Evolutionary conservation across 2,329 filamentous ascomycete genomes (phyloP).

Genomic region (Neoarthrinium moseri): DNA sequence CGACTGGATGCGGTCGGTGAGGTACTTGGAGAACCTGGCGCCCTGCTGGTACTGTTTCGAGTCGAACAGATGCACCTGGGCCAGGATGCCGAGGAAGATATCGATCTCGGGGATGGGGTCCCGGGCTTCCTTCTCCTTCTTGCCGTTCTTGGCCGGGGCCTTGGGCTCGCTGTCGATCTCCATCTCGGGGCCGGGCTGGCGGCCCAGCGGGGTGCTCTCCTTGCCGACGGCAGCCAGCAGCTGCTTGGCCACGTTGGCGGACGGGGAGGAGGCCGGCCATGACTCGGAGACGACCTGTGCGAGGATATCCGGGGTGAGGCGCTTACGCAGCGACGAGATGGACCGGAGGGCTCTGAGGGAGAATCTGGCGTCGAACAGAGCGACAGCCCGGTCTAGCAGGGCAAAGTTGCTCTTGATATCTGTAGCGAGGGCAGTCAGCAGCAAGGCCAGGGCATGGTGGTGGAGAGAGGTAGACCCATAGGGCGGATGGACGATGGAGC

Average conservation of each 20-base stretch:
- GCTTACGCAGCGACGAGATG: constrained; percentile 93
- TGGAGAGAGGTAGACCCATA: neutral
- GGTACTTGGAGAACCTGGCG: constrained; percentile 76
- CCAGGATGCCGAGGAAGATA: constrained; percentile 81
- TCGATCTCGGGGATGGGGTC: constrained; percentile 85
- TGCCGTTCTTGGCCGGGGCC: constrained; percentile 50
- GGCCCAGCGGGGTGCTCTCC: constrained; percentile 62
- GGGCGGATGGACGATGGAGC: neutral
- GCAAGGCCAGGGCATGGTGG: constrained; percentile 16
- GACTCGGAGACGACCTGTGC: constrained; percentile 79
- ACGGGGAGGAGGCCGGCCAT: constrained; percentile 61
- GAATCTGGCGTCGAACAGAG: constrained; percentile 92
- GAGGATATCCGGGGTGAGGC: constrained; percentile 78
- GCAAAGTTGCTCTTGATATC: constrained; percentile 95
- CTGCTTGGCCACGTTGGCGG: constrained; percentile 65
- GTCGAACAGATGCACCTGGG: constrained; percentile 87
- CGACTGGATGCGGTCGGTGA: constrained; percentile 81
- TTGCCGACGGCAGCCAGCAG: constrained; percentile 70
- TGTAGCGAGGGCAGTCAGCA: constrained; percentile 34
- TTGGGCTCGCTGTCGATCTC: constrained; percentile 68
- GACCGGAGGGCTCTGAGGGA: constrained; percentile 90
- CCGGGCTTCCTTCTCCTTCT: constrained; percentile 63
- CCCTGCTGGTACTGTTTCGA: constrained; percentile 78
- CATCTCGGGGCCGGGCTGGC: constrained; percentile 62
- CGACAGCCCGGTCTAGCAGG: constrained; percentile 86